Evolutionary conservation across 2,329 filamentous ascomycete genomes (phyloP), one percentile per base, ranked within the genome.

Genomic region (Penicillium fuscoglaucum): DNA sequence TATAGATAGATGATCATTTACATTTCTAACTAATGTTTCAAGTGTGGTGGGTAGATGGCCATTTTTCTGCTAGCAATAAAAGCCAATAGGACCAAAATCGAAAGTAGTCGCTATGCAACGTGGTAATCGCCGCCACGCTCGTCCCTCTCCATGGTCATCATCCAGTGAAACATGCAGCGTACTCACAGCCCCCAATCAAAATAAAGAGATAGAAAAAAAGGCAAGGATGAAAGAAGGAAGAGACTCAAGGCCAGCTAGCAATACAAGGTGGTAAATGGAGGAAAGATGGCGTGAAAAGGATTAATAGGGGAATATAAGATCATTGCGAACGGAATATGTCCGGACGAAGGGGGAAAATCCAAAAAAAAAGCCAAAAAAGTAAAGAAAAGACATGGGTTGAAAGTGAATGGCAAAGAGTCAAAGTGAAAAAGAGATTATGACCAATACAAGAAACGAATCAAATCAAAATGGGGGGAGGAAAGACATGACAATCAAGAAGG

Each of bases 181-280:
- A 47, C 49, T 49, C 49, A 56, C 54, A 60, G 46, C 50, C 55
- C 50, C 45, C 57, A 45, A 55, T 26, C 43, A 39, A 55, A 51
- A 57, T 54, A 56, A 55, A 63, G 46, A 63, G 57, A 59, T 55
- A 65, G 61, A 61, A 61, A 59, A 31, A 33, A 58, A 57, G 54
- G 59, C 45, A 60, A 59, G 65, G 57, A 51, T 59, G 57, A 57
- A 64, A 52, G 56, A 63, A 51, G 57, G 61, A 61, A 67, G 63
- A 67, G 68, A 61, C 66, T 70, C 71, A 69, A 74, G 72, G 65
- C 69, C 68, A 74, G 66, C 65, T 75, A 76, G 69, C 73, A 76
- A 75, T 75, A 74, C 73, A 76, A 67, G 50, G 60, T 67, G 58
- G 62, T 73, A 69, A 67, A 65, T 65, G 67, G 69, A 64, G 53